Evolutionary conservation across 1,284 basidiomycete genomes (phyloP), one percentile per base, ranked within the genome.

Genomic region (Tilletia caries): DNA sequence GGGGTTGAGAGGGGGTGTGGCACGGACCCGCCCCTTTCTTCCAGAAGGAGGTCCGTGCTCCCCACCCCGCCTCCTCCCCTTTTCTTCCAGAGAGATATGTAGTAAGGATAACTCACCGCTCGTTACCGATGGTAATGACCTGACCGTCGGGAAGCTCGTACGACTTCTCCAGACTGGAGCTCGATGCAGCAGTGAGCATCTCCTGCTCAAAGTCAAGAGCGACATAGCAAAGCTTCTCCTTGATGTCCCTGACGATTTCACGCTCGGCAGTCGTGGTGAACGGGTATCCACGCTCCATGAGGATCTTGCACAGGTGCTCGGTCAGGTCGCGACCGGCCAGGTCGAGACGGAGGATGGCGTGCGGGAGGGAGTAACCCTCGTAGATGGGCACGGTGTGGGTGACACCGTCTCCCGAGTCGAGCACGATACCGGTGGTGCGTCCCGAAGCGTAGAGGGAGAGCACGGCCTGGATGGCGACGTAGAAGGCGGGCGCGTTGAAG

Each of bases 151-250:
- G 94, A 77, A 97, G 88, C 86, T 96, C 93, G 86, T 96, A 96
- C 83, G 89, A 91, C 89, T 95, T 96, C 87, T 95, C 93, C 70
- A 95, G 86, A 64, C 92, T 90, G 70, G 92, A 94, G 33, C 92
- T 93, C 85, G 93, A 91, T 74, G 92, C 91, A 58, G 93, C 92
- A 54, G 91, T 94, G 86, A 93, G 91, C 80, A 96, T 88, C 87
- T 96, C 94, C 86, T 96, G 91, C 86, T 95, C 93, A 83, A 95
- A 96, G 87, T 96, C 94, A 78, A 95, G 89, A 48, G 94, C 94
- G 80, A 96, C 93, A 86, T 96, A 96, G 87, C 93, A 95, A 66
- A 96, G 89, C 88, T 95, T 95, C 89, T 96, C 94, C 89, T 96
- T 96, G 88, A 96, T 95, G 85, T 96, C 94, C 82, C 94, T 89